phyloP scores from a whole-genome alignment of 176 grass and related monocot species.

The Musa troglodytarum region DNA sequence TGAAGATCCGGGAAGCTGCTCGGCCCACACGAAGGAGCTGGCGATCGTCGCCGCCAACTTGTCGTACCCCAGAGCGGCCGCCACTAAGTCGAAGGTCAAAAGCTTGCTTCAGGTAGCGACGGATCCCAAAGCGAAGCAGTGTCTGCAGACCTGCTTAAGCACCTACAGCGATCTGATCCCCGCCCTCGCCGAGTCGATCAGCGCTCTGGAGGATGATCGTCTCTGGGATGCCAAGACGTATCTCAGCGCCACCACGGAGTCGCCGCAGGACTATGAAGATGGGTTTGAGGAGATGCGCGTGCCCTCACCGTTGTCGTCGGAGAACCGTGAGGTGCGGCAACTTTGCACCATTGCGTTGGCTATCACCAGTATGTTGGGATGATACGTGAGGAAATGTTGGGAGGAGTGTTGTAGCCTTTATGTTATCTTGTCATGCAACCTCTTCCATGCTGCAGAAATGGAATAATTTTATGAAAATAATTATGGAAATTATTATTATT shows the following conservation, averaged over 20 bases:
- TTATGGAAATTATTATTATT: no score
- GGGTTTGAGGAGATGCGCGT: slow-evolving; percentile 38
- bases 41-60: not conserved
- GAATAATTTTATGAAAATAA: no score
- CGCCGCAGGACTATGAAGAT: slow-evolving; percentile 39
- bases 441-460: no score
- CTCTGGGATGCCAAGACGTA: slow-evolving; percentile 42
- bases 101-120: not conserved
- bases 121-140: slow-evolving; percentile 1
- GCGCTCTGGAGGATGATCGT: slow-evolving; percentile 22
- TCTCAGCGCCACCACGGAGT: slow-evolving; percentile 36
- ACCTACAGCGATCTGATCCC: slow-evolving; percentile 27
- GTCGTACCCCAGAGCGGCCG: not conserved
- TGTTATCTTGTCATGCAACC: no score
- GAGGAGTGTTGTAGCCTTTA: no score
- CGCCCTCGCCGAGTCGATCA: slow-evolving; percentile 8
- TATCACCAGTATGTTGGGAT: slow-evolving; percentile 7
- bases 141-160: slow-evolving; percentile 26
- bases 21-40: not conserved
- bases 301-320: slow-evolving; percentile 20
- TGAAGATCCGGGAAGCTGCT: not conserved
- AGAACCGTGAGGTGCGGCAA: slow-evolving; percentile 26
- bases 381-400: not conserved
- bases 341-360: slow-evolving; percentile 52
- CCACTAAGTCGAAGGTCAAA: not conserved